Evolutionary conservation across 139 green algal species (phyloP).

Genomic region (Chloropicon primus): DNA sequence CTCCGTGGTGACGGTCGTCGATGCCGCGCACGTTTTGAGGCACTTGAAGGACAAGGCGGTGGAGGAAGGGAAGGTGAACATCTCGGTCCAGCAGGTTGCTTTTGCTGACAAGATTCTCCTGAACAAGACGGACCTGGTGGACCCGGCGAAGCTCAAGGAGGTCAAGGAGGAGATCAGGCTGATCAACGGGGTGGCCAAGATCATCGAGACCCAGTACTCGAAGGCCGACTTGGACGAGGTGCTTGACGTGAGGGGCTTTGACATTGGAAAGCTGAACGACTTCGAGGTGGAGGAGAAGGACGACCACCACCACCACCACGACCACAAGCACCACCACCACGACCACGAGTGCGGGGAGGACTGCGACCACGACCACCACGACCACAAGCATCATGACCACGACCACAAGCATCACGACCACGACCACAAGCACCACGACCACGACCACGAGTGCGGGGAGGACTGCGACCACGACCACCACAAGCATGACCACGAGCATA

Average conservation of each 20-base stretch:
- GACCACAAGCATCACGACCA: conserved; percentile 2
- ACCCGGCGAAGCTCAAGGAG: conserved; percentile 21
- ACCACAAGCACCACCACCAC: background rate
- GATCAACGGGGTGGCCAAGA: conserved; percentile 19
- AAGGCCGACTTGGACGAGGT: conserved; percentile 28
- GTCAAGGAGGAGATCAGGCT: conserved; percentile 22
- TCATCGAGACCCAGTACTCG: conserved; percentile 31
- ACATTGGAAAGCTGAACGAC: background rate
- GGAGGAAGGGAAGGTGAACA: conserved; percentile 10
- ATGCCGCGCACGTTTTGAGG: conserved; percentile 47
- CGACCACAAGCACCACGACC: conserved; percentile 2
- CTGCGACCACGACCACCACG: background rate
- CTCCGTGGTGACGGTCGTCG: conserved; percentile 73
- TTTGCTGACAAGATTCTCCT: conserved; percentile 22
- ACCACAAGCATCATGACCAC: conserved; percentile 1
- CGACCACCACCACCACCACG: background rate
- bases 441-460: conserved; percentile 9
- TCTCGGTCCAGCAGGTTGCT: background rate
- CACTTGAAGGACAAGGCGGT: conserved; percentile 37
- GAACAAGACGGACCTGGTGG: conserved; percentile 32
- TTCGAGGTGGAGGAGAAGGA: background rate
- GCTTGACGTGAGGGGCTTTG: conserved; percentile 6
- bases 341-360: background rate
- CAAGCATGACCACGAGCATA: background rate
- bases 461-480: background rate